Conservation (phyloP, 2,329 filamentous ascomycete species). For the Hypoxylon sp. region DNA sequence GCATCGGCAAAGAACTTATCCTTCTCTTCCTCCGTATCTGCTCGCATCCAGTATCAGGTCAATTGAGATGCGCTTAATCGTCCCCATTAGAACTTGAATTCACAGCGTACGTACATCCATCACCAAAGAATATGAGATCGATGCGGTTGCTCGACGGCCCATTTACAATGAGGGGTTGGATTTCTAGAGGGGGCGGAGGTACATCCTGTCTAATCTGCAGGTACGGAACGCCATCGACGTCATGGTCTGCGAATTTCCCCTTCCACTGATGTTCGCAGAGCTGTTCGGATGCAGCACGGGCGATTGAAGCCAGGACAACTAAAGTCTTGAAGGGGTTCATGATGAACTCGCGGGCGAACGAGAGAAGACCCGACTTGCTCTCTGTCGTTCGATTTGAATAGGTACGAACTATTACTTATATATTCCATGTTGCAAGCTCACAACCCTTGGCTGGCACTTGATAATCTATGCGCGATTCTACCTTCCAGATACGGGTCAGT, state of each 20-base stretch:
- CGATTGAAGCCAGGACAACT: conserved; percentile 31
- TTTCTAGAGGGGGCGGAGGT: conserved; percentile 51
- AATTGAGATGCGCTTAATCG: conserved; percentile 3
- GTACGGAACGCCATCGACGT: conserved; percentile 45
- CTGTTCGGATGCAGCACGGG: conserved; percentile 42
- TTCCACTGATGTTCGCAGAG: conserved; percentile 54
- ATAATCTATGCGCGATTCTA: conserved; percentile 11
- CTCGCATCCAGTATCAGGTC: conserved; percentile 15
- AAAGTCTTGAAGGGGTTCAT: conserved; percentile 44
- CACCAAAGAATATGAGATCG: conserved; percentile 54
- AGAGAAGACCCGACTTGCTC: not conserved
- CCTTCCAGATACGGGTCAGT: conserved; percentile 38
- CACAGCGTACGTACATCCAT: conserved; percentile 50
- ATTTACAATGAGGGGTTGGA: conserved; percentile 53
- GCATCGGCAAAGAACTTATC: conserved; percentile 55
- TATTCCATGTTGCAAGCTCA: conserved; percentile 7
- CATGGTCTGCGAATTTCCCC: conserved; percentile 49
- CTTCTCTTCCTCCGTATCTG: conserved; percentile 53
- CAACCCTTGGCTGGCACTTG: conserved; percentile 3
- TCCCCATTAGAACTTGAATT: too few relatives aligned
- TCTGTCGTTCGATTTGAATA: not conserved
- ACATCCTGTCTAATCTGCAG: conserved; percentile 43
- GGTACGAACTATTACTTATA: conserved; percentile 12
- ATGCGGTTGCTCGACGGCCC: conserved; percentile 52
- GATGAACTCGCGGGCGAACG: not conserved